Conservation (phyloP, 116 monocot genomes). For the Papilionanthe hybrid region DNA sequence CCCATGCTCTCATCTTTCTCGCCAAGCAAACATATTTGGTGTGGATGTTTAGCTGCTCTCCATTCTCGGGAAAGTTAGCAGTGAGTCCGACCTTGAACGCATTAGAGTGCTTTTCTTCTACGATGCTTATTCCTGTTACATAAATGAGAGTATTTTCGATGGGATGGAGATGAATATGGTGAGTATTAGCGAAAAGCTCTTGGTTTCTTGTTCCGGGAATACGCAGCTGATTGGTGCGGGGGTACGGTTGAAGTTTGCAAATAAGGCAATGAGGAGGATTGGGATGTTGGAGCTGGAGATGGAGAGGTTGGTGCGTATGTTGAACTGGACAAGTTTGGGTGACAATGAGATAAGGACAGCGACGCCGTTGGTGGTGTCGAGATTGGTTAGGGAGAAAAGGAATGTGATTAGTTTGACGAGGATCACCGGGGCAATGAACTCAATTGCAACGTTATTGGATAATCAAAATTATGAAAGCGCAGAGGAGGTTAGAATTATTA, state of each 20-base stretch:
- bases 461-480: conserved; percentile 4
- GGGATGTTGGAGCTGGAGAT: too few relatives aligned
- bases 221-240: conserved; percentile 67
- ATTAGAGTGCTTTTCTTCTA: conserved; percentile 45
- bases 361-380: conserved; percentile 45
- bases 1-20: conserved; percentile 35
- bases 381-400: conserved; percentile 40
- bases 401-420: conserved; percentile 41
- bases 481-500: conserved; percentile 3
- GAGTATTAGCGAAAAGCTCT: conserved; percentile 45
- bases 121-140: conserved; percentile 60
- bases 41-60: conserved; percentile 24
- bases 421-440: conserved; percentile 62
- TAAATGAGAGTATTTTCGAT: too few relatives aligned
- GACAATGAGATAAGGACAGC: conserved; percentile 42
- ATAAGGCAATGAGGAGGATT: conserved; percentile 49
- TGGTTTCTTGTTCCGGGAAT: conserved; percentile 32
- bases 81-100: conserved; percentile 19
- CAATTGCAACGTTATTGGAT: conserved; percentile 49
- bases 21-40: conserved; percentile 35
- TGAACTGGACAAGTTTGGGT: conserved; percentile 55
- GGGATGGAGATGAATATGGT: conserved; percentile 56
- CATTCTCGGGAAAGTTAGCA: conserved; percentile 19
- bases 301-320: conserved; percentile 50
- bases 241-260: conserved; percentile 31